phyloP scores from a whole-genome alignment of 2,329 filamentous ascomycete species.

The Teratosphaeria gauchensis region DNA sequence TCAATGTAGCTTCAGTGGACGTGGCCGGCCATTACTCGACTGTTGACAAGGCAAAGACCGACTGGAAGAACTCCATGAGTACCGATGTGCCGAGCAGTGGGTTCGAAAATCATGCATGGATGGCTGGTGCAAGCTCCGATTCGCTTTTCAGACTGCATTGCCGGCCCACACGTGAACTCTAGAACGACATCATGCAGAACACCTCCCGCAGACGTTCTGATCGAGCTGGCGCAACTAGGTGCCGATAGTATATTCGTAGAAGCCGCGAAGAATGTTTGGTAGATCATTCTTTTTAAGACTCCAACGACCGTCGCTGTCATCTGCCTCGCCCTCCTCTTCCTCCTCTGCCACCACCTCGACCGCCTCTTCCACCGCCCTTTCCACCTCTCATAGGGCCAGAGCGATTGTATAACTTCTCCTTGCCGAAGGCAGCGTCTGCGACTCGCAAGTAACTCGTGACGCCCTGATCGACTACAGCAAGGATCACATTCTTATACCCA shows the following conservation, averaged over 20 bases:
- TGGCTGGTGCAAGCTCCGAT: neutral
- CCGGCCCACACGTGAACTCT: neutral
- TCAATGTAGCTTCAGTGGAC: neutral
- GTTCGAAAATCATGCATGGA: neutral
- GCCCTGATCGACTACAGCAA: slow-evolving; percentile 84
- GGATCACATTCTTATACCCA: slow-evolving; percentile 70
- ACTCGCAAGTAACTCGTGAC: slow-evolving; percentile 80
- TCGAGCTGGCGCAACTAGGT: neutral
- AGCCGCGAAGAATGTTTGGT: neutral
- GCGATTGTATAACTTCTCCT: slow-evolving; percentile 59
- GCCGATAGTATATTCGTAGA: neutral
- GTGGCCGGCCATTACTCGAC: neutral
- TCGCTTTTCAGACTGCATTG: neutral
- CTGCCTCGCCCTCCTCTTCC: neutral
- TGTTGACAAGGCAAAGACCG: neutral
- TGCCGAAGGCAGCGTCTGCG: slow-evolving; percentile 65
- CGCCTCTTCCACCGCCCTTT: slow-evolving; percentile 30
- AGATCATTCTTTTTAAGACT: neutral
- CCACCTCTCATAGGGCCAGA: slow-evolving; percentile 20
- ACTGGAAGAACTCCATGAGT: neutral
- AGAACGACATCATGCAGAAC: neutral
- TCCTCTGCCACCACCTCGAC: slow-evolving; percentile 25
- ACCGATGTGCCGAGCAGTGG: neutral
- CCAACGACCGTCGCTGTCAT: neutral
- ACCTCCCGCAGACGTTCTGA: neutral